Evolutionary conservation across 371 early-diverging fungal genomes (phyloP).

Genomic region (Blakeslea trispora): DNA sequence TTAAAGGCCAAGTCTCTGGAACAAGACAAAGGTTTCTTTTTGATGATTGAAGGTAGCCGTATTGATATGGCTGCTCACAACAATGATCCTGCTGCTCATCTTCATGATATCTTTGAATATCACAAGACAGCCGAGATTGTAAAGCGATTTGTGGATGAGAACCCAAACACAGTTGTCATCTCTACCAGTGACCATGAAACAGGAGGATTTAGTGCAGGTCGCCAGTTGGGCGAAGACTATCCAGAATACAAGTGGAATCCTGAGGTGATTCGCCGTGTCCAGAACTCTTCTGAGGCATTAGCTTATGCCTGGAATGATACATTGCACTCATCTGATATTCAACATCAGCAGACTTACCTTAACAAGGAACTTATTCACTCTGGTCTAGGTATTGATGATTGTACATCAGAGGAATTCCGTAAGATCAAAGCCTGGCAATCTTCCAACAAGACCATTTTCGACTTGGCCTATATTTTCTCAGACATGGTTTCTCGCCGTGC

Average conservation of each 20-base stretch:
- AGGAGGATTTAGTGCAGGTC: constrained; percentile 84
- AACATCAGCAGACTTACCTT: constrained; percentile 21
- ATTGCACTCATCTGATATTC: not conserved
- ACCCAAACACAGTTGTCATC: constrained; percentile 84
- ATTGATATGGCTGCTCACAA: constrained; percentile 84
- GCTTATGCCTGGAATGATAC: constrained; percentile 33
- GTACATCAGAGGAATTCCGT: constrained; percentile 57
- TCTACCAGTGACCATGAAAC: constrained; percentile 95
- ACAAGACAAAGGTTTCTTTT: constrained; percentile 74
- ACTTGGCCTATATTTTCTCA: constrained; percentile 57
- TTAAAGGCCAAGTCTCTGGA: constrained; percentile 42
- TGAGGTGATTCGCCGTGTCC: constrained; percentile 66
- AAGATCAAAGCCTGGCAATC: constrained; percentile 44
- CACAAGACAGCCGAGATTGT: constrained; percentile 74
- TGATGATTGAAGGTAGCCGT: constrained; percentile 95
- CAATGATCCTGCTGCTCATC: constrained; percentile 91
- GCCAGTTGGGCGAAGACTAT: constrained; percentile 67
- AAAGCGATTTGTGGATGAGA: constrained; percentile 68
- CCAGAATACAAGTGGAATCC: constrained; percentile 89
- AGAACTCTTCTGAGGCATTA: constrained; percentile 64
- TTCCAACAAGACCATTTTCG: constrained; percentile 15
- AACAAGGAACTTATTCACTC: constrained; percentile 53
- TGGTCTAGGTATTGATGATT: constrained; percentile 70
- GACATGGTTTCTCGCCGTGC: constrained; percentile 76
- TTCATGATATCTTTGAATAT: constrained; percentile 89